Conservation (phyloP, 306 rosid genomes). For the Prunus davidiana region DNA sequence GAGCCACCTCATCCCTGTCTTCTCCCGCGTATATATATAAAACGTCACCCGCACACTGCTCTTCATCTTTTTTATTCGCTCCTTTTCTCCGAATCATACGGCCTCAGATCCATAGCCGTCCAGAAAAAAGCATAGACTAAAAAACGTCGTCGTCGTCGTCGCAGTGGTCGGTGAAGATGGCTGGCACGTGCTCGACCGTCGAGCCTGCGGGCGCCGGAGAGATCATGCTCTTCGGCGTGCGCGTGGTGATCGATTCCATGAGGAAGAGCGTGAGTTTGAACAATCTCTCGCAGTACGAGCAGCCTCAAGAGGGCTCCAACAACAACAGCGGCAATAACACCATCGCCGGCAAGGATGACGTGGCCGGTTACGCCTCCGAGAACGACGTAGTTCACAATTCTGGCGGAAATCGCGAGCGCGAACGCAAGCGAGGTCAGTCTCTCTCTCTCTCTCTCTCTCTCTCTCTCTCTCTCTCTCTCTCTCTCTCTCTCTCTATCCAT, state of each 20-base stretch:
- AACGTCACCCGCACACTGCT: background rate
- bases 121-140: background rate
- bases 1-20: background rate
- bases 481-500: background rate
- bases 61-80: background rate
- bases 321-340: slow-evolving; percentile 18
- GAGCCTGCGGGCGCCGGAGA: slow-evolving; percentile 51
- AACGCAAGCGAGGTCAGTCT: slow-evolving; percentile 86
- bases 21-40: slow-evolving; percentile 20
- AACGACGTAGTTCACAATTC: slow-evolving; percentile 74
- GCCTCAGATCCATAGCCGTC: background rate
- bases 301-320: slow-evolving; percentile 36
- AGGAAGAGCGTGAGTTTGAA: slow-evolving; percentile 96
- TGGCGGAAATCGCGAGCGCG: slow-evolving; percentile 66
- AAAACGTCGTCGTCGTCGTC: background rate
- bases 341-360: slow-evolving; percentile 40
- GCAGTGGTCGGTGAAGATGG: slow-evolving; percentile 21
- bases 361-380: slow-evolving; percentile 76
- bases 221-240: slow-evolving; percentile 88
- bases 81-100: slow-evolving; percentile 1
- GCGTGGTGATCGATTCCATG: slow-evolving; percentile 92
- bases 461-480: background rate
- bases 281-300: slow-evolving; percentile 90
- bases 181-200: background rate
- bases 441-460: background rate